Conservation (phyloP, 805 yeast species). For the Crinitomyces ghanaensis region DNA sequence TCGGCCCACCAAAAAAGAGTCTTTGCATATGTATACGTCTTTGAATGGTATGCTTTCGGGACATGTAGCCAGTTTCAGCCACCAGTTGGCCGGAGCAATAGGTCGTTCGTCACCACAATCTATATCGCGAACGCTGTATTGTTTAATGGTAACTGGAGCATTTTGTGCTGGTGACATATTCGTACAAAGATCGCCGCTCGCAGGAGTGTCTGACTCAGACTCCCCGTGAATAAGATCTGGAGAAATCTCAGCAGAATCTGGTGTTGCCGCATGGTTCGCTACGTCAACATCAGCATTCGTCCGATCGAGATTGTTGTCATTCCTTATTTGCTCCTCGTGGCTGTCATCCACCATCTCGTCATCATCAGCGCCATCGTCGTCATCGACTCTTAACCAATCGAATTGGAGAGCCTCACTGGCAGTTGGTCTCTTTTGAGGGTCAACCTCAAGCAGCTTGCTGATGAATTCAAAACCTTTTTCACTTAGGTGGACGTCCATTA, state of each 20-base stretch:
- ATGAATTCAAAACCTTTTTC: conserved; percentile 63
- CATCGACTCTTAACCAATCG: conserved; percentile 55
- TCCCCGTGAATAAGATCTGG: too few species aligned
- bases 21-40: conserved; percentile 52
- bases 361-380: conserved; percentile 4
- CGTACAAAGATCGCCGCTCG: too few species aligned
- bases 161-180: too few species aligned
- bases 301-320: too few species aligned
- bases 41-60: conserved; percentile 34
- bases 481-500: conserved; percentile 56
- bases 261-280: too few species aligned
- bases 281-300: too few species aligned
- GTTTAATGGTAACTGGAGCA: too few species aligned
- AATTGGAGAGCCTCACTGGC: conserved; percentile 70
- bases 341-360: too few species aligned
- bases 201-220: too few species aligned
- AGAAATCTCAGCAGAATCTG: too few species aligned
- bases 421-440: conserved; percentile 59
- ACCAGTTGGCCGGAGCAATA: too few species aligned
- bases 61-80: conserved; percentile 47
- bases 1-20: conserved; percentile 66
- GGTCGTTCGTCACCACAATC: conserved; percentile 17
- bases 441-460: conserved; percentile 57
- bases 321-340: too few species aligned
- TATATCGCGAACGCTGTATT: conserved; percentile 6